phyloP scores from a whole-genome alignment of 768 basidiomycete genomes.

The Amanita exitialis region DNA sequence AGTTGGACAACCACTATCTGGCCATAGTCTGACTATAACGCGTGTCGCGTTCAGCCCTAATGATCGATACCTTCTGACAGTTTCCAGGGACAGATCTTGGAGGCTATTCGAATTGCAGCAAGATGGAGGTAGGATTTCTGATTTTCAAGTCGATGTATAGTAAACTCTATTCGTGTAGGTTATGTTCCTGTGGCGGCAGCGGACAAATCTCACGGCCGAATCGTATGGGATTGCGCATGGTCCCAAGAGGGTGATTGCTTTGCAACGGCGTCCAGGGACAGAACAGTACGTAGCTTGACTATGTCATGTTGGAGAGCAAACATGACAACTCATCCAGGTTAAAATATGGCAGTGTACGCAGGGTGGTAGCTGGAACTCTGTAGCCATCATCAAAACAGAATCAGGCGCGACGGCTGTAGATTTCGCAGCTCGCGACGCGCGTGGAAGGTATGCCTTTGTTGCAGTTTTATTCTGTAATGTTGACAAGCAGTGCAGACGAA shows the following conservation, averaged over 20 bases:
- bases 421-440: constrained; percentile 27
- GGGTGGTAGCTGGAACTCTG: constrained; percentile 41
- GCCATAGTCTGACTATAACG: constrained; percentile 87
- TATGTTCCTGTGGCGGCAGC: constrained; percentile 47
- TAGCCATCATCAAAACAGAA: constrained; percentile 53
- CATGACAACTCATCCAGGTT: constrained; percentile 35
- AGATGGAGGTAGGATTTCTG: constrained; percentile 25
- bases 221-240: constrained; percentile 97
- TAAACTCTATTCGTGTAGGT: constrained; percentile 22
- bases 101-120: constrained; percentile 52
- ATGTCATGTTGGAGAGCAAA: not conserved
- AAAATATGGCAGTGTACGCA: constrained; percentile 63
- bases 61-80: constrained; percentile 69
- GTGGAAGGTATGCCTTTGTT: constrained; percentile 26
- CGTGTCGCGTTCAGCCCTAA: constrained; percentile 84
- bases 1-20: constrained; percentile 63
- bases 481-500: constrained; percentile 21
- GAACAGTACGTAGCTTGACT: constrained; percentile 50
- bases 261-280: constrained; percentile 92
- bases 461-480: not conserved
- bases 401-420: constrained; percentile 82
- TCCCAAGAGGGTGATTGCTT: constrained; percentile 66
- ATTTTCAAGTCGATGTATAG: not conserved
- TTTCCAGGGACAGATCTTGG: constrained; percentile 92
- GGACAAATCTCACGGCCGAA: constrained; percentile 82